These are phyloP conservation scores for Paxillus involutus DNA, from an alignment of 768 basidiomycete genomes.

Conservation along the genomic window DNA sequence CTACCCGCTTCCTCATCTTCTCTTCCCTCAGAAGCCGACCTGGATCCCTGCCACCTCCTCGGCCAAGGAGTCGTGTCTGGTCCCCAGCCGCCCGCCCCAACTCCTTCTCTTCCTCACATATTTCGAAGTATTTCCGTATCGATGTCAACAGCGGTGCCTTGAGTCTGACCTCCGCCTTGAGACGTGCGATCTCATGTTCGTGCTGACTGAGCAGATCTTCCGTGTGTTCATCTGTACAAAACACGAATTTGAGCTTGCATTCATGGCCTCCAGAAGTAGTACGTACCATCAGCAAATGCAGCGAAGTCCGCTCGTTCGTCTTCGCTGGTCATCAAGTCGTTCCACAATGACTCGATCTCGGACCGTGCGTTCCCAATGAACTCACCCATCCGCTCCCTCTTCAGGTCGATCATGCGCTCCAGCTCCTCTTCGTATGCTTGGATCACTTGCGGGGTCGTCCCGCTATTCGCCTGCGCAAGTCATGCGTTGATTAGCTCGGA, in stretches of 20 bases:
- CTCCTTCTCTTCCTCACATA: conserved; percentile 88
- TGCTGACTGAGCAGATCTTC: conserved; percentile 85
- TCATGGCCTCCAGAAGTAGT: not conserved
- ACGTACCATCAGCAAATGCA: conserved; percentile 78
- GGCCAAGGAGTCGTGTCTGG: conserved; percentile 76
- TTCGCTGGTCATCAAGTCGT: conserved; percentile 82
- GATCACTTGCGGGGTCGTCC: conserved; percentile 76
- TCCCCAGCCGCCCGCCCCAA: conserved; percentile 79
- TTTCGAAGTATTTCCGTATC: conserved; percentile 88
- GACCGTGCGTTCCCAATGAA: conserved; percentile 81
- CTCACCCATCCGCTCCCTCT: conserved; percentile 81
- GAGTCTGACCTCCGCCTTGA: conserved; percentile 79
- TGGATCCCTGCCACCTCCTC: conserved; percentile 74
- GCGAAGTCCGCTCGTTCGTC: conserved; percentile 81
- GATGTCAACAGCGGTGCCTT: conserved; percentile 75
- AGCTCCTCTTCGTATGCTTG: conserved; percentile 87
- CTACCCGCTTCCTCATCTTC: conserved; percentile 94
- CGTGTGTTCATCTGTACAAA: conserved; percentile 71
- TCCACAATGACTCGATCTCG: conserved; percentile 83
- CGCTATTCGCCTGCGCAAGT: conserved; percentile 50
- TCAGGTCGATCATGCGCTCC: conserved; percentile 85
- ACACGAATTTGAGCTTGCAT: not conserved
- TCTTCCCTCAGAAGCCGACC: conserved; percentile 89
- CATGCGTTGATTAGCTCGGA: not conserved
- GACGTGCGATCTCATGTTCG: conserved; percentile 77